These are phyloP conservation scores for Nannizziopsis barbatae DNA, from an alignment of 2,329 filamentous ascomycete genomes.

Conservation along the genomic window DNA sequence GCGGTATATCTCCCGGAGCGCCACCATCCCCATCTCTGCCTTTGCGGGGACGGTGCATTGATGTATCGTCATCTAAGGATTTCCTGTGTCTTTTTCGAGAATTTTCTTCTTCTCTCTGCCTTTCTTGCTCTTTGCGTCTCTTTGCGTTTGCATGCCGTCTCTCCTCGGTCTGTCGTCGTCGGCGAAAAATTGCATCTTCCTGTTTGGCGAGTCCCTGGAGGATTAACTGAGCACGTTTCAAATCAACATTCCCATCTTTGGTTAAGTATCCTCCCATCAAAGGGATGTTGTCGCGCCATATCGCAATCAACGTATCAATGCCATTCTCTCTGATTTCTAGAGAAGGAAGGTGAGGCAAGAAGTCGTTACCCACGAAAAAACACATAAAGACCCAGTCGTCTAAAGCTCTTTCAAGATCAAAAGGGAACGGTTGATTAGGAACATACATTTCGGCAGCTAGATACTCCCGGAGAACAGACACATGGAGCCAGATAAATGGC, in stretches of 20 bases:
- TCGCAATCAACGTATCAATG: slow-evolving; percentile 90
- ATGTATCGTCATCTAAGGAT: slow-evolving; percentile 31
- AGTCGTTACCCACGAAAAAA: slow-evolving; percentile 98
- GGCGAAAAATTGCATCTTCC: slow-evolving; percentile 85
- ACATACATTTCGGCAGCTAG: slow-evolving; percentile 80
- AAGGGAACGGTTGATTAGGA: slow-evolving; percentile 70
- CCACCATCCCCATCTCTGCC: slow-evolving; percentile 21
- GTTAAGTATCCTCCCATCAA: slow-evolving; percentile 92
- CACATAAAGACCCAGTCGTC: slow-evolving; percentile 99
- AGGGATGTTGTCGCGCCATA: slow-evolving; percentile 89
- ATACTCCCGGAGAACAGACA: slow-evolving; percentile 84
- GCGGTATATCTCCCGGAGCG: slow-evolving; percentile 39
- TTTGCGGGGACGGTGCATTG: slow-evolving; percentile 18
- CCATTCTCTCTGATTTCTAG: slow-evolving; percentile 94
- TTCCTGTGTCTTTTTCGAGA: slow-evolving; percentile 34
- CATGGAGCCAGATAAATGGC: slow-evolving; percentile 97
- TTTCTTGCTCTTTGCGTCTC: slow-evolving; percentile 61
- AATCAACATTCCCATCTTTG: slow-evolving; percentile 83
- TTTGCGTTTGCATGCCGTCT: slow-evolving; percentile 68
- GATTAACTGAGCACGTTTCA: slow-evolving; percentile 77
- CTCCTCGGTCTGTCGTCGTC: slow-evolving; percentile 76
- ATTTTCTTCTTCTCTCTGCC: slow-evolving; percentile 40
- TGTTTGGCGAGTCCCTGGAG: slow-evolving; percentile 79
- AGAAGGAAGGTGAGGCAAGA: slow-evolving; percentile 91
- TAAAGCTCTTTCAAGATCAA: slow-evolving; percentile 84